Conservation (phyloP, 805 yeast species). For the Candida jianshihensis region DNA sequence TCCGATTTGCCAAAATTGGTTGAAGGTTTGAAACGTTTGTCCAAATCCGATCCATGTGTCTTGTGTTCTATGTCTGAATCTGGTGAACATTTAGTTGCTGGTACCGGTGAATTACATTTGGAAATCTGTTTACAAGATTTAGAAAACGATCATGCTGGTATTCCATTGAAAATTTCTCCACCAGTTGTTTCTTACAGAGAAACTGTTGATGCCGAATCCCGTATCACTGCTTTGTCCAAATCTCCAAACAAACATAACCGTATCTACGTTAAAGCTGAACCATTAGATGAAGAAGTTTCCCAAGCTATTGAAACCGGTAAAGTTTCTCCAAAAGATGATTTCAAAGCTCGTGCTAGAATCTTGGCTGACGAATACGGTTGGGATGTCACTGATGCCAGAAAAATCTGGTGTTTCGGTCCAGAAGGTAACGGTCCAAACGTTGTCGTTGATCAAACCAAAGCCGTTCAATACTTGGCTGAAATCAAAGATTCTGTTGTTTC, state of each 20-base stretch:
- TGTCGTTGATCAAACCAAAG: constrained; percentile 99
- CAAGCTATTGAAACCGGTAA: constrained; percentile 89
- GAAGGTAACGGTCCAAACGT: constrained; percentile 98
- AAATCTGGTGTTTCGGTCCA: constrained; percentile 99
- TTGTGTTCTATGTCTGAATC: constrained; percentile 79
- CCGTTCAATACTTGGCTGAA: constrained; percentile 97
- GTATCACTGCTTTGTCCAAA: constrained; percentile 94
- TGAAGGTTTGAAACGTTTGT: constrained; percentile 99
- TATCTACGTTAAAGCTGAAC: constrained; percentile 95
- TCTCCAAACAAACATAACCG: constrained; percentile 99
- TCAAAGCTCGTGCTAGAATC: constrained; percentile 98
- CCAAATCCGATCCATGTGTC: constrained; percentile 99
- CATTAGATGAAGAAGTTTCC: constrained; percentile 89
- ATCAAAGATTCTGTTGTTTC: constrained; percentile 99
- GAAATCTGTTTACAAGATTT: constrained; percentile 95
- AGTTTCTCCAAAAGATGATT: constrained; percentile 92
- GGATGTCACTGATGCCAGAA: constrained; percentile 99
- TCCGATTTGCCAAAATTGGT: constrained; percentile 98
- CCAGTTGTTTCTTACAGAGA: constrained; percentile 99
- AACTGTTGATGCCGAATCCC: constrained; percentile 90
- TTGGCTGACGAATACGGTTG: constrained; percentile 98
- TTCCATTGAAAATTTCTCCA: constrained; percentile 95
- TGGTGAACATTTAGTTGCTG: constrained; percentile 99
- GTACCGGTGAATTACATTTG: constrained; percentile 99
- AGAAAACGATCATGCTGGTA: constrained; percentile 99